Evolutionary conservation across 805 yeast genomes (phyloP).

Genomic region (Tetrapisispora arboricola): DNA sequence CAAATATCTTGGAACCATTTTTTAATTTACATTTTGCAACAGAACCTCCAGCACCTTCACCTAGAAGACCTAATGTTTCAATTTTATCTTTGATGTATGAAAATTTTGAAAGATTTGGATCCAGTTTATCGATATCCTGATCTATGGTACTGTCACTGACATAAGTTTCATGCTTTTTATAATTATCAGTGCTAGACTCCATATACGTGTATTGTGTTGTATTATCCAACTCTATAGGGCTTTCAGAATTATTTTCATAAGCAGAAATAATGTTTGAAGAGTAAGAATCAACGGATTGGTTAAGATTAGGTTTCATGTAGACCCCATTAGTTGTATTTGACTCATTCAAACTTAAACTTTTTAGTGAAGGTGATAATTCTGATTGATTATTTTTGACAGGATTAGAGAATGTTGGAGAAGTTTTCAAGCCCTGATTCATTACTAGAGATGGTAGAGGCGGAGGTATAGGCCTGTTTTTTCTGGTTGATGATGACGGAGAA

Average conservation of each 20-base stretch:
- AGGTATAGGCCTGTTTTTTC: slow-evolving; percentile 24
- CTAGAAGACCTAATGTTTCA: slow-evolving; percentile 58
- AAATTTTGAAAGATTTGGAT: slow-evolving; percentile 66
- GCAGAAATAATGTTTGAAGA: slow-evolving; percentile 17
- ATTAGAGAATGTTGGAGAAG: background rate
- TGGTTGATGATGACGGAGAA: slow-evolving; percentile 22
- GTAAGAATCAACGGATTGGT: slow-evolving; percentile 17
- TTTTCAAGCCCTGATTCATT: slow-evolving; percentile 1
- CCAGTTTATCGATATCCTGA: slow-evolving; percentile 44
- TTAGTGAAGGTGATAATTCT: slow-evolving; percentile 1
- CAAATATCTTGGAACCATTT: slow-evolving; percentile 59
- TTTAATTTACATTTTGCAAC: slow-evolving; percentile 68
- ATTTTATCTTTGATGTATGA: slow-evolving; percentile 46
- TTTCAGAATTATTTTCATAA: slow-evolving; percentile 13
- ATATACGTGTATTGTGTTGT: background rate
- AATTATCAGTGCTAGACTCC: background rate
- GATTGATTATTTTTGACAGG: background rate
- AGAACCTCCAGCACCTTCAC: slow-evolving; percentile 93
- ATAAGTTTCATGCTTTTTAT: background rate
- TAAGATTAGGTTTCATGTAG: slow-evolving; percentile 8
- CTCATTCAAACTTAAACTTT: background rate
- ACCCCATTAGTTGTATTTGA: slow-evolving; percentile 3
- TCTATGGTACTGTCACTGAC: background rate
- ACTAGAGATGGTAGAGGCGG: slow-evolving; percentile 20
- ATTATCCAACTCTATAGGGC: slow-evolving; percentile 1